These are phyloP conservation scores for Rhinocladiella mackenziei DNA, from an alignment of 2,329 filamentous ascomycete genomes.

Conservation along the genomic window DNA sequence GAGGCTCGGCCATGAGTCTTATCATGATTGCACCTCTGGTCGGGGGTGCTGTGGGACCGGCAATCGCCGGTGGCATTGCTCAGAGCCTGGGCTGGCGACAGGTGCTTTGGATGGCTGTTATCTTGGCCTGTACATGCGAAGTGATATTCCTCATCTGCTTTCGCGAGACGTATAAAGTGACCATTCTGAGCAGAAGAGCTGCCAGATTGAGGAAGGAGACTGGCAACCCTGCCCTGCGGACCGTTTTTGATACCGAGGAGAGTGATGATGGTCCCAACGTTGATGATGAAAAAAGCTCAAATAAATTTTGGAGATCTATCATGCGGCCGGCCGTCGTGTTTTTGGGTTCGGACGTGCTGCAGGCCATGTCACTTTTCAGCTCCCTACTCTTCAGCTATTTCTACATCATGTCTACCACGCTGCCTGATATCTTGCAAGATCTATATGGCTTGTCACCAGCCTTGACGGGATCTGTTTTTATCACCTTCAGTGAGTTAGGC, in stretches of 20 bases:
- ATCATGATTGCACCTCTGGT: constrained; percentile 57
- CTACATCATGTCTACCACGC: constrained; percentile 42
- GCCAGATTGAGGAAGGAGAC: constrained; percentile 32
- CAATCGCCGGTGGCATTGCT: constrained; percentile 29
- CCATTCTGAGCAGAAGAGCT: constrained; percentile 32
- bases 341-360: constrained; percentile 53
- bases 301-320: constrained; percentile 41
- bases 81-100: constrained; percentile 28
- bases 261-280: no score
- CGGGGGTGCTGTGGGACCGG: constrained; percentile 28
- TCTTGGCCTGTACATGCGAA: constrained; percentile 20
- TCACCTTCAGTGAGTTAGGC: constrained; percentile 18
- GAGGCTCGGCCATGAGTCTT: constrained; percentile 57
- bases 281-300: constrained; percentile 5
- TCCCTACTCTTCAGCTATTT: constrained; percentile 47
- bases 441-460: constrained; percentile 32
- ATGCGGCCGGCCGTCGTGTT: constrained; percentile 56
- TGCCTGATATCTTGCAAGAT: constrained; percentile 34
- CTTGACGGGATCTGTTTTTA: constrained; percentile 31
- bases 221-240: constrained; percentile 27
- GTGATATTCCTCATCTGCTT: constrained; percentile 31
- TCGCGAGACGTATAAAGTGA: constrained; percentile 34
- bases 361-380: constrained; percentile 46
- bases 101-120: constrained; percentile 27
- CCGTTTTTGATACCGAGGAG: constrained; percentile 16